Percentiles rank a stretch among this genome's conserved stretches.
phyloP scores from a whole-genome alignment of 208 protist species.

The Perkinsela sp. region DNA sequence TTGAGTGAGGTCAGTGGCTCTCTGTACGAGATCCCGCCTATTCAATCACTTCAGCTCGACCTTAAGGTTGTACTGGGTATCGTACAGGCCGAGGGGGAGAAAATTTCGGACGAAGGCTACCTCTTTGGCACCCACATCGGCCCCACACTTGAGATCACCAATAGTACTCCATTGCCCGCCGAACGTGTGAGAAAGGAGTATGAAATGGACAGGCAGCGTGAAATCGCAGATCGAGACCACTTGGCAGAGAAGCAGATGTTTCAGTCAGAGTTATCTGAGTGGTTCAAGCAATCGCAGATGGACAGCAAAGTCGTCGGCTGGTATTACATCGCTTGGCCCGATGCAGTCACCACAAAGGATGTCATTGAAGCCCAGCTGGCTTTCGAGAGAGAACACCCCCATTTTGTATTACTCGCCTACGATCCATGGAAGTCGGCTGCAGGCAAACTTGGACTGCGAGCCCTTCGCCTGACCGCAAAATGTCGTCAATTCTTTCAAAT shows the following conservation, averaged over 20 bases:
- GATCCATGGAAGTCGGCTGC: background rate
- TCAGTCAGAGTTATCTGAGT: background rate
- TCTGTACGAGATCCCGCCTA: background rate
- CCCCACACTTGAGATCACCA: background rate
- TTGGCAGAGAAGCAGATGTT: background rate
- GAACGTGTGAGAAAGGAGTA: background rate
- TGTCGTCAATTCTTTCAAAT: background rate
- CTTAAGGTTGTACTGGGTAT: background rate
- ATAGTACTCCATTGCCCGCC: background rate
- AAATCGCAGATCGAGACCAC: background rate
- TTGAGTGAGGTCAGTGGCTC: background rate
- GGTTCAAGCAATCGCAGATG: background rate
- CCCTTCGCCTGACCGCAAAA: background rate
- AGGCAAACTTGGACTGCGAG: background rate
- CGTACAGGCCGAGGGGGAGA: background rate
- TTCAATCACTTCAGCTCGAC: background rate
- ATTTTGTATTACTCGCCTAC: background rate
- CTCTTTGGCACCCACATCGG: background rate
- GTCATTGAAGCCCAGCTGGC: background rate
- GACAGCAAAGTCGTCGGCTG: background rate
- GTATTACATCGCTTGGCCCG: background rate
- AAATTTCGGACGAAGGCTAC: background rate
- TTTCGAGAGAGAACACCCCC: background rate
- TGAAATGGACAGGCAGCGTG: background rate
- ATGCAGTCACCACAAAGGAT: background rate